A percentile compares a stretch with the other conserved stretches of the same genome.
Conservation (phyloP, 208 protist genomes). For the Leishmania tropica region DNA sequence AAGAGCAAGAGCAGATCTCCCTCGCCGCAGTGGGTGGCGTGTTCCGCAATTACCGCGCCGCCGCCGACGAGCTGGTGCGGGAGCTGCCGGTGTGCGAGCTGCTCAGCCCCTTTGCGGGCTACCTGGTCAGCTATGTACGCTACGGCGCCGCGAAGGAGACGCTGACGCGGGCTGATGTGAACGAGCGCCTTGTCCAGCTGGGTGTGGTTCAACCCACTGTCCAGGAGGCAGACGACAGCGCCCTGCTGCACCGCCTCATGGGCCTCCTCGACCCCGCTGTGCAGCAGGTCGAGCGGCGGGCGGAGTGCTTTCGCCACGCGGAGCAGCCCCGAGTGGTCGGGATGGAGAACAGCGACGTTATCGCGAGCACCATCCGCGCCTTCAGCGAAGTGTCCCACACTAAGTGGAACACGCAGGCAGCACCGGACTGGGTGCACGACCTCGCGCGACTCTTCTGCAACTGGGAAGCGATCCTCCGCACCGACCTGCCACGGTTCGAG, state of each 20-base stretch:
- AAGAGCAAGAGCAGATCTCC: conserved; percentile 71
- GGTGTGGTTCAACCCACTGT: conserved; percentile 61
- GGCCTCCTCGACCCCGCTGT: conserved; percentile 73
- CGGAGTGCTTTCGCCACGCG: conserved; percentile 43
- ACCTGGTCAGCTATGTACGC: conserved; percentile 77
- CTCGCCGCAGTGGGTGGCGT: conserved; percentile 72
- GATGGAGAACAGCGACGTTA: conserved; percentile 55
- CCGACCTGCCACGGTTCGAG: conserved; percentile 65
- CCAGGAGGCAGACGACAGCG: conserved; percentile 55
- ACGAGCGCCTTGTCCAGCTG: conserved; percentile 60
- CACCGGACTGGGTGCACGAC: conserved; percentile 84
- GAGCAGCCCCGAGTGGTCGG: conserved; percentile 34
- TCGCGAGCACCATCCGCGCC: conserved; percentile 46
- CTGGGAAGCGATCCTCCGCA: conserved; percentile 87
- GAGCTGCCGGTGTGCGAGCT: conserved; percentile 58
- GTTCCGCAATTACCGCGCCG: conserved; percentile 74
- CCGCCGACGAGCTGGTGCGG: conserved; percentile 70
- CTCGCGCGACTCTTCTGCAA: conserved; percentile 85
- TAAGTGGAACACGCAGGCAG: conserved; percentile 47
- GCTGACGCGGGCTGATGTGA: conserved; percentile 72
- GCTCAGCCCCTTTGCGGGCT: conserved; percentile 75
- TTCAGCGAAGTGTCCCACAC: conserved; percentile 59
- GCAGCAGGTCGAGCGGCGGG: conserved; percentile 56
- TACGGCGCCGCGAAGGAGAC: conserved; percentile 63
- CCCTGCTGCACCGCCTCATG: conserved; percentile 69